Evolutionary conservation across 1,284 basidiomycete species (phyloP), one percentile per base, ranked within the genome.

Genomic region (Grifola frondosa): DNA sequence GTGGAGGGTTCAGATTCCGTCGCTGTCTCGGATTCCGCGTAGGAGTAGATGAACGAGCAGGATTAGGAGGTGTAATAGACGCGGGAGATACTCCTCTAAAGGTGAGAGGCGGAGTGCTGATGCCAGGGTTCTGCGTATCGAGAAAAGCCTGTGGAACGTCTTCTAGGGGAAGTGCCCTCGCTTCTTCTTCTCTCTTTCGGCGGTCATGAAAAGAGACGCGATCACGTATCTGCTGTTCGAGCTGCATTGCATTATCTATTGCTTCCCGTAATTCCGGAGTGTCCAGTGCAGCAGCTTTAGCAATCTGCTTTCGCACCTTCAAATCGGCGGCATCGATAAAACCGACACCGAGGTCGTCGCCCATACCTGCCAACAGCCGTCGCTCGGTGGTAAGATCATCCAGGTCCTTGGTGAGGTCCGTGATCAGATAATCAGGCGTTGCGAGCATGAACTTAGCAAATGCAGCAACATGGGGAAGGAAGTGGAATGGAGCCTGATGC

Each of bases 391-490:
- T 75, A 3, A 98, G 73, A 51, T 88, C 84, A 31, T 81, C 80
- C 7, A 95, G 67, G 52, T 98, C 91, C 33, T 69, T 73, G 1
- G 80, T 75, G 12, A 97, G 77, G 58, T 92, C 85, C 10, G 73
- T 61, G 32, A 87, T 73, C 50, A 97, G 77, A 60, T 95, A 88
- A 6, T 82, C 75, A 1, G 96, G 93, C 0, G 94, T 91, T 10
- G 93, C 94, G 16, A 99, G 82, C 91, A 98, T 97, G 69, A 98
- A 97, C 57, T 92, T 95, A 26, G 94, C 80, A 62, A 88, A 98
- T 16, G 75, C 71, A 53, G 88, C 84, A 20, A 97, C 90, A 60
- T 98, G 93, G 0, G 95, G 97, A 16, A 95, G 77, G 70, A 99
- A 98, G 63, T 97, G 82, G 74, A 95, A 98, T 6, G 96, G 95